These are phyloP conservation scores for Ettlia oleoabundans DNA, from an alignment of 139 green algal genomes.

Conservation along the genomic window DNA sequence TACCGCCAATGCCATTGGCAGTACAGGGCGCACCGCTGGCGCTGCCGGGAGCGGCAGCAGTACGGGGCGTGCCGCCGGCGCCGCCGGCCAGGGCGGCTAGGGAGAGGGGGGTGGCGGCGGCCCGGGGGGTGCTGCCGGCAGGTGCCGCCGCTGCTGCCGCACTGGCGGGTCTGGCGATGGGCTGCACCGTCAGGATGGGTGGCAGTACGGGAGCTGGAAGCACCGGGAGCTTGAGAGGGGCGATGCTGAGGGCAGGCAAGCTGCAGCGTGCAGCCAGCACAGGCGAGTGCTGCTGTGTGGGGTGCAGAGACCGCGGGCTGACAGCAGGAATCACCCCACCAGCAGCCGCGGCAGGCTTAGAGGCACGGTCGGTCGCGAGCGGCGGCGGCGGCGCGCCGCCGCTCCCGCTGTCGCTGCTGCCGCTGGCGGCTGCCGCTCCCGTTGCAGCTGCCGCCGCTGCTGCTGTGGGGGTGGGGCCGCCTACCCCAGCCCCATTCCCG, in stretches of 20 bases:
- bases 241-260: neutral
- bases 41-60: neutral
- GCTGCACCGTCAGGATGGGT: constrained; percentile 4
- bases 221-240: neutral
- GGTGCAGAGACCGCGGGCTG: neutral
- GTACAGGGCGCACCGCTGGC: neutral
- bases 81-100: neutral
- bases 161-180: neutral
- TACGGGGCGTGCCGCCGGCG: neutral
- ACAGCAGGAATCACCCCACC: too few species aligned
- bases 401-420: constrained; percentile 15
- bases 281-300: neutral
- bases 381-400: neutral
- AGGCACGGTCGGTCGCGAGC: neutral
- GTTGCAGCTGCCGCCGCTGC: neutral
- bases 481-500: too few species aligned
- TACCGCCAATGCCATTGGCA: neutral
- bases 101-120: neutral
- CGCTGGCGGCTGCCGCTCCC: neutral
- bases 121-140: neutral
- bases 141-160: neutral
- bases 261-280: neutral
- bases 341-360: neutral
- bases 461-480: neutral
- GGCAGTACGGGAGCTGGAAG: constrained; percentile 2